Evolutionary conservation across 192 early-diverging fungal genomes (phyloP).

Genomic region (Coemansia sp.): DNA sequence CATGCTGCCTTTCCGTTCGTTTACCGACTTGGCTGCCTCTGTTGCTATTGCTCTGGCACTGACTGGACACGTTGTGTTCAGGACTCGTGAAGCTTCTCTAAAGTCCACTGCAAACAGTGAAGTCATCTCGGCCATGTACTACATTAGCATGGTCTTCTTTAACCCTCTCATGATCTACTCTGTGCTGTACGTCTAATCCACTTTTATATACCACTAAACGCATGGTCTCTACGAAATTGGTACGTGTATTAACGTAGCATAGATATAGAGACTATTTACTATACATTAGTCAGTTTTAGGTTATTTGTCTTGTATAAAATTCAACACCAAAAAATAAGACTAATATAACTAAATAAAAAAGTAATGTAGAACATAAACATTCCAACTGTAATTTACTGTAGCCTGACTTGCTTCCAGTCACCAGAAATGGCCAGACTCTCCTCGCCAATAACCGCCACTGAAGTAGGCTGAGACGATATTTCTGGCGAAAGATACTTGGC

Average conservation of each 20-base stretch:
- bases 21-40: background rate
- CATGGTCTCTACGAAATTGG: background rate
- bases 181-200: background rate
- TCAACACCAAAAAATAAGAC: background rate
- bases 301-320: background rate
- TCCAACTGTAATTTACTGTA: slow-evolving; percentile 9
- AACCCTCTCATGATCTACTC: background rate
- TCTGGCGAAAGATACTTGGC: slow-evolving; percentile 57
- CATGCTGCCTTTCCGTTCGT: background rate
- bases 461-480: slow-evolving; percentile 7
- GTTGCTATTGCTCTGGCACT: background rate
- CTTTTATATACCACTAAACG: background rate
- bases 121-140: slow-evolving; percentile 1
- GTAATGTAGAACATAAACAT: background rate
- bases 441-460: slow-evolving; percentile 49
- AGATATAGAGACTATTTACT: background rate
- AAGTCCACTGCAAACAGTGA: background rate
- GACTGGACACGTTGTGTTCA: background rate
- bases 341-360: background rate
- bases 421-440: slow-evolving; percentile 33
- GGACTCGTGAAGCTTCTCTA: background rate
- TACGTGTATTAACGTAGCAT: background rate
- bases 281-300: background rate
- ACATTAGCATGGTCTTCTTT: slow-evolving; percentile 2
- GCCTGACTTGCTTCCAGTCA: slow-evolving; percentile 35